Percentiles rank a stretch among this genome's conserved stretches.
Evolutionary conservation across 2,329 filamentous ascomycete species (phyloP).

Genomic region (Talaromyces sp.): DNA sequence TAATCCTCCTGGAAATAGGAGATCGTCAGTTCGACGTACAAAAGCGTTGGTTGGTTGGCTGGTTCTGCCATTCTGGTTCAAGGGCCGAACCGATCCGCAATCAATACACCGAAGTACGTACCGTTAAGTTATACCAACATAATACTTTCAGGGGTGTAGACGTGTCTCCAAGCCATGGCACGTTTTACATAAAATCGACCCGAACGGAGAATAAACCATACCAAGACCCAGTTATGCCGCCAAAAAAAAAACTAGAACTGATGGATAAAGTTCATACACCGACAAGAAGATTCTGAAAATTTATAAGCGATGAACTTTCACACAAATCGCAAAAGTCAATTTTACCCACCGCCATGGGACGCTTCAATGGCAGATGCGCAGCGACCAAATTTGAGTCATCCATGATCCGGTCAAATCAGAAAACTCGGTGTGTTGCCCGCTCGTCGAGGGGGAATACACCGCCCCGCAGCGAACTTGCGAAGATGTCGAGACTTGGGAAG

Average conservation of each 20-base stretch:
- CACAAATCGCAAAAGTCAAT: neutral
- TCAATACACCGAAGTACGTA: neutral
- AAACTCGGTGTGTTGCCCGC: neutral
- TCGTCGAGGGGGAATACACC: neutral
- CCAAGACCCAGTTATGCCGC: neutral
- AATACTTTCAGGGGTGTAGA: neutral
- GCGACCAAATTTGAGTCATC: neutral
- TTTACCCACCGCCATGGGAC: too few species aligned
- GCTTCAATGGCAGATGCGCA: too few species aligned
- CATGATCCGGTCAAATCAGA: neutral
- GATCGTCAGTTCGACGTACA: neutral
- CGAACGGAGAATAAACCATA: neutral
- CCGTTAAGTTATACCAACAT: neutral
- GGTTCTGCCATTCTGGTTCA: neutral
- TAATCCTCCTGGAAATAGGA: neutral
- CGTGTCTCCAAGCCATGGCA: neutral
- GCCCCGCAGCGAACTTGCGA: neutral
- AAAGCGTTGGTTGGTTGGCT: neutral
- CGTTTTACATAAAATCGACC: neutral
- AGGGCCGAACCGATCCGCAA: conserved; percentile 5
- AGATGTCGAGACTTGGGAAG: neutral
- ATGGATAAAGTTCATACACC: neutral
- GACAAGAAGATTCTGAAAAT: neutral
- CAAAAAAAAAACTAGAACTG: neutral
- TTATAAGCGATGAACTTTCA: neutral